Conservation (phyloP, 805 yeast genomes). For the Metschnikowia lachancei region DNA sequence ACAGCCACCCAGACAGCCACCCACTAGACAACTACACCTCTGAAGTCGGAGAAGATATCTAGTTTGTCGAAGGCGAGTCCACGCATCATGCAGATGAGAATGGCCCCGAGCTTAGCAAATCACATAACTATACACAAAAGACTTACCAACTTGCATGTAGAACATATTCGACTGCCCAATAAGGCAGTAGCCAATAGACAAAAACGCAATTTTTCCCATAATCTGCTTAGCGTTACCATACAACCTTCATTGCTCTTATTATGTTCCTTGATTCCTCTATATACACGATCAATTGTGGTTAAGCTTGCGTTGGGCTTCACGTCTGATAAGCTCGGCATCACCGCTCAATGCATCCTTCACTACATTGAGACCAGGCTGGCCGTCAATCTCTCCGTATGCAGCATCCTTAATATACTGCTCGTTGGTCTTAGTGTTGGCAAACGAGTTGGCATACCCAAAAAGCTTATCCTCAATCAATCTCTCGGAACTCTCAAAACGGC, state of each 20-base stretch:
- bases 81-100: too few species aligned
- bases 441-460: conserved; percentile 29
- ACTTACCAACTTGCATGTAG: too few species aligned
- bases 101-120: too few species aligned
- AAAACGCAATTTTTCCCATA: too few species aligned
- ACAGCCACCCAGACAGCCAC: too few species aligned
- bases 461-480: conserved; percentile 37
- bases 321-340: conserved; percentile 33
- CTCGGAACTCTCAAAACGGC: conserved; percentile 35
- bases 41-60: too few species aligned
- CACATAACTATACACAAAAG: too few species aligned
- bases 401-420: conserved; percentile 37
- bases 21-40: too few species aligned
- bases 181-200: too few species aligned
- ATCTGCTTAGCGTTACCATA: too few species aligned
- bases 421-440: conserved; percentile 28
- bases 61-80: too few species aligned
- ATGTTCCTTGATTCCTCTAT: conserved; percentile 8
- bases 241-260: not conserved
- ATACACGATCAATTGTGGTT: conserved; percentile 23
- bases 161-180: too few species aligned
- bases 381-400: conserved; percentile 39
- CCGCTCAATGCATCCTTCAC: conserved; percentile 42
- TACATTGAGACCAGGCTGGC: conserved; percentile 41
- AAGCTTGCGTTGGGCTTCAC: conserved; percentile 35